Base-by-base conservation (phyloP, 208 protist species). In the Leishmania martiniquensis region DNA sequence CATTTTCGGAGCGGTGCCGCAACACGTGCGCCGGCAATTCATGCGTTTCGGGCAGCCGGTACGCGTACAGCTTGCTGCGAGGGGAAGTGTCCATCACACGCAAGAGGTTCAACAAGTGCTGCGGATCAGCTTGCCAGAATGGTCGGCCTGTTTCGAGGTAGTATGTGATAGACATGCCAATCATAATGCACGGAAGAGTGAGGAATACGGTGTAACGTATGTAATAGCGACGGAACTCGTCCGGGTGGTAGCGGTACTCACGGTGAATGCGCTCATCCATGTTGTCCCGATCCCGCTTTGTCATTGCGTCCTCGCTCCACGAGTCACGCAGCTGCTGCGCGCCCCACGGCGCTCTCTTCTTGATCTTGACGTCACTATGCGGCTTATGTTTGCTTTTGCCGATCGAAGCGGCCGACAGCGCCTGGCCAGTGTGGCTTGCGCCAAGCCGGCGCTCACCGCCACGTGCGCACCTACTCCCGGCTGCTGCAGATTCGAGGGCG, bases 221-320 rank as follows among this genome's bases (percentile, higher is more conserved):
- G 60, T 90, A 85, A 67, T 78, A 52, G 15, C 91, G 93, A 51
- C 86, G 89, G 55, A 85, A 77, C 79, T 93, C 91, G 25, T 95
- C 89, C 10, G 93, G 93, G 76, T 97, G 93, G 80, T 95, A 97
- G 78, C 93, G 91, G 81, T 97, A 94, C 82, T 94, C 88, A 72
- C 91, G 86, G 71, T 94, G 86, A 69, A 97, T 89, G 63, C 93
- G 91, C 73, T 94, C 88, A 42, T 82, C 87, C 86, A 97, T 91
- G 80, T 91, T 93, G 42, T 97, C 91, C 15, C 60, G 82, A 39
- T 92, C 86, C 5, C 88, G 78, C 75, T 89, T 90, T 32, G 91
- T 83, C 93, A 97, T 97, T 51, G 93, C 93, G 55, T 97, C 93
- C 71, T 88, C 79, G 72, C 89, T 93, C 91, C 93, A 97, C 55